Evolutionary conservation across 345 rosid genomes (phyloP).

Genomic region (Clarkia xantiana): DNA sequence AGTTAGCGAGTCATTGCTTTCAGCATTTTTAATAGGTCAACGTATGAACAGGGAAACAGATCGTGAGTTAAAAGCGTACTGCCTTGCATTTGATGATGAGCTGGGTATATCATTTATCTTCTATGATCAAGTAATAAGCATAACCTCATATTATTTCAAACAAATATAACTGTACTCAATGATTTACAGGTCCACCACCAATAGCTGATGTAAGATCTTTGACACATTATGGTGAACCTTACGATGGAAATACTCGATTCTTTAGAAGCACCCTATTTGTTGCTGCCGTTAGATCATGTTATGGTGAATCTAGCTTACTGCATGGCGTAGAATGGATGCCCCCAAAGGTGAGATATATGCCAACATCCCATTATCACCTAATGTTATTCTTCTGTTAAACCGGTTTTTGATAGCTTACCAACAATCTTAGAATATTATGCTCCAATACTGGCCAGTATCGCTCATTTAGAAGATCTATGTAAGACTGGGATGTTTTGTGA

Average conservation of each 20-base stretch:
- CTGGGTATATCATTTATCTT: conserved; percentile 34
- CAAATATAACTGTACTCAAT: conserved; percentile 8
- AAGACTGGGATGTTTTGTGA: background rate
- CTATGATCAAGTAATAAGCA: conserved; percentile 6
- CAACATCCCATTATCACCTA: background rate
- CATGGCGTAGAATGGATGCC: conserved; percentile 99
- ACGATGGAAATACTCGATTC: conserved; percentile 91
- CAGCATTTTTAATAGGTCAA: conserved; percentile 93
- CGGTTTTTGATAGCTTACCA: background rate
- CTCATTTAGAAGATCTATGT: background rate
- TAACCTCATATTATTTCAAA: background rate
- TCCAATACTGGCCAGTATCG: background rate
- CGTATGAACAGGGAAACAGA: conserved; percentile 96
- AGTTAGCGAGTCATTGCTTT: conserved; percentile 75
- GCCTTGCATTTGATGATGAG: conserved; percentile 94
- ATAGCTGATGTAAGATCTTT: conserved; percentile 86
- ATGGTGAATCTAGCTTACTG: conserved; percentile 84
- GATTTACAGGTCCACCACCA: conserved; percentile 51
- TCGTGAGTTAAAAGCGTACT: conserved; percentile 88
- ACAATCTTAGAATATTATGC: background rate
- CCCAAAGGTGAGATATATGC: conserved; percentile 44
- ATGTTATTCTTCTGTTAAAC: background rate
- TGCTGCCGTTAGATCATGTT: conserved; percentile 91
- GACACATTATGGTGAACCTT: conserved; percentile 98
- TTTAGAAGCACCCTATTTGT: conserved; percentile 80